Base-by-base conservation (phyloP, 163 green algal genomes). In the Volvox carteri region DNA sequence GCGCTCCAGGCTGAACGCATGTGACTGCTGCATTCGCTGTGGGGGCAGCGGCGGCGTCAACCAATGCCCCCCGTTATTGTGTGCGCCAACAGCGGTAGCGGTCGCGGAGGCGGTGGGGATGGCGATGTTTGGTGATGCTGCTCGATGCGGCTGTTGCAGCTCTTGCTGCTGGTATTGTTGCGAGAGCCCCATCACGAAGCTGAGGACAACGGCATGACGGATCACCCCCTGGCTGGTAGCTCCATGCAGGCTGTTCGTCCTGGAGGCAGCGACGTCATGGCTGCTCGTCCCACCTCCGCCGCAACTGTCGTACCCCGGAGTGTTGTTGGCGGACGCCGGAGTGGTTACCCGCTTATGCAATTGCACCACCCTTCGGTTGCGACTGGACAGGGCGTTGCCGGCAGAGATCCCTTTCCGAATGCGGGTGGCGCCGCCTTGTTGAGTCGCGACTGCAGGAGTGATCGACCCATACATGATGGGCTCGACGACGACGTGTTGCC, bases 401-500 rank as follows among this genome's bases (percentile, higher is more conserved):
- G 7, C n/a, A 9, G 67, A 7, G n/a, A 44, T 21, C 5, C 7
- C 9, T 25, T 46, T 50, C 28, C 33, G 28, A 14, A n/a, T 25
- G 33, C 67, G 28, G n/a, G 25, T 30, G 5, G 67, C 33, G 30
- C 30, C 67, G 30, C n/a, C 67, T 48, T 23, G 9, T 30, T 25
- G 9, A 48, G 28, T 44, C 67, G 33, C 9, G n/a, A 33, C 9
- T 9, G 6, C 67, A 30, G 67, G 9, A 76, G 30, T 30, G 12
- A 58, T 21, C n/a, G 67, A 18, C 14, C 46, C 23, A 44, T 76
- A 76, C 7, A 44, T 46, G 67, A 46, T 19, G n/a, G 67, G 67
- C 67, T 76, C 67, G 9, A 76, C 67, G 67, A 76, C 67, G 8
- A 33, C 67, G 33, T 76, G 33, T 30, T 25, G 67, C 67, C 67